Evolutionary conservation across 2,329 filamentous ascomycete species (phyloP), one percentile per base, ranked within the genome.

Genomic region (Periconia sp.): DNA sequence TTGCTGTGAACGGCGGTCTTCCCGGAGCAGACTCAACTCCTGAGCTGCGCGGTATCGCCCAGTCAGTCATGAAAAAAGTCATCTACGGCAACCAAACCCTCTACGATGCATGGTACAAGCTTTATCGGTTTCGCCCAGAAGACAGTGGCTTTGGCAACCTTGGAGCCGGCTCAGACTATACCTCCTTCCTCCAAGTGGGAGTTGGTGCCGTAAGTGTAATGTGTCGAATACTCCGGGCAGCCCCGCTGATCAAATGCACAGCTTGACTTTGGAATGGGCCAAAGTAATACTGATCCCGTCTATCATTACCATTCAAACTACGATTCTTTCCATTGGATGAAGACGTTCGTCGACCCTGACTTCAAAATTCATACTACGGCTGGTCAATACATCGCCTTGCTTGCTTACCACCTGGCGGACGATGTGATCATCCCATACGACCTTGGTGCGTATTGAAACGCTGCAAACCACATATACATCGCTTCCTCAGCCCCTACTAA

Each of bases 301-400:
- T 74, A 73, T 45, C 70, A 71, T 36, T 73, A 73, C 50, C 71
- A 73, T 50, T 66, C 60, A 36, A 53, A 47, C 46, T 75, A 75
- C 61, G 50, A 75, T 46, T 54, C 64, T 30, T 75, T 71, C 37
- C 63, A 70, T 40, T 78, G 75, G 75, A 77, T 78, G 74, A 56
- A 53, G 1, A 70, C 61, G 0, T 75, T 65, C 38, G 74, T 72
- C 15, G 75, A 78, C 48, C 72, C 73, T 0, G 73, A 68, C 9
- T 78, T 74, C 52, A 56, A 63, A 26, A 63, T 70, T 4, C 75
- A 78, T 45, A 59, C 62, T 1, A 71, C 69, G 5, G 72, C 76
- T 50, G 72, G 70, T 4, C 69, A 74, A 39, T 69, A 62, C 28
- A 37, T 71, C 3, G 48, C 65, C 1, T 53, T 73, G 9, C 56